These are phyloP conservation scores for Ciborinia camelliae DNA, from an alignment of 2,329 filamentous ascomycete species.

Conservation along the genomic window DNA sequence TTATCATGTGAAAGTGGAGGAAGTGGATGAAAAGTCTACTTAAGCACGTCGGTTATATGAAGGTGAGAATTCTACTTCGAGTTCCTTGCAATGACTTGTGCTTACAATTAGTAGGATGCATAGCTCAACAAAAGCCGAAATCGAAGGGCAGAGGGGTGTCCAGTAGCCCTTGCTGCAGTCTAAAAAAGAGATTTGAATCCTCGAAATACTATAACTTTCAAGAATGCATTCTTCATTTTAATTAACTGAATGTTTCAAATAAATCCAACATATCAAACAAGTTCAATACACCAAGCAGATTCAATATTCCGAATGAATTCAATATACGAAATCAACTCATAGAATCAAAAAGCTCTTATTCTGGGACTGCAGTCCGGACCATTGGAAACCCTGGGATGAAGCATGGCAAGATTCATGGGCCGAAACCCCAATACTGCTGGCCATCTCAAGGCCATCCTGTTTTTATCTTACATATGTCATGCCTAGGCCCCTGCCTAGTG, in stretches of 20 bases:
- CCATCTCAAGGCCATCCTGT: no score
- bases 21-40: not conserved
- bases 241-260: not conserved
- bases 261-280: no score
- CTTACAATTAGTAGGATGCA: no score
- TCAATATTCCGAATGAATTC: not conserved
- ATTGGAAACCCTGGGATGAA: not conserved
- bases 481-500: no score
- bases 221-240: not conserved
- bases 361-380: not conserved
- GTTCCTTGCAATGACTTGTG: no score
- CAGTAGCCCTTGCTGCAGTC: no score
- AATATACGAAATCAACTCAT: not conserved
- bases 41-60: not conserved
- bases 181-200: not conserved
- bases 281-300: not conserved
- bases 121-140: no score
- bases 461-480: no score
- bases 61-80: no score
- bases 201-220: not conserved
- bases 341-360: not conserved
- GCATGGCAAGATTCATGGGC: no score
- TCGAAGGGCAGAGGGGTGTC: not conserved
- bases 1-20: not conserved
- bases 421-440: no score